Conservation (phyloP, 169 alveolate genomes). For the Cryptosporidium baileyi region DNA sequence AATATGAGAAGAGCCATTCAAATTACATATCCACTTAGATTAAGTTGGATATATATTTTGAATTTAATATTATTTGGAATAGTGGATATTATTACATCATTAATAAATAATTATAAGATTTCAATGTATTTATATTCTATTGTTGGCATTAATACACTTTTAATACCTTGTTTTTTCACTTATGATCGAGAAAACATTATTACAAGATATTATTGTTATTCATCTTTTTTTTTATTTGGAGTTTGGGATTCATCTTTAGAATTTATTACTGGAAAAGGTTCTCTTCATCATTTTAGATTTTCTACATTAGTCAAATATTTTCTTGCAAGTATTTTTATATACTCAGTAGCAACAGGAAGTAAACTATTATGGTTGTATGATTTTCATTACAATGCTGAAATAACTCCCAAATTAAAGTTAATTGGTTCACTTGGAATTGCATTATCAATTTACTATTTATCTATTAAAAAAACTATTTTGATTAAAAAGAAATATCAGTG, state of each 20-base stretch:
- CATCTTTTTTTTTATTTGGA: conserved; percentile 41
- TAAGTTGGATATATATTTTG: conserved; percentile 16
- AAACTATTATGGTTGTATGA: conserved; percentile 56
- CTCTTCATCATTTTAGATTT: conserved; percentile 25
- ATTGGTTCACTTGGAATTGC: conserved; percentile 56
- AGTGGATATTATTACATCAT: conserved; percentile 10
- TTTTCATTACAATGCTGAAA: background rate
- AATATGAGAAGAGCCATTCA: conserved; percentile 45
- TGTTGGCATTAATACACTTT: background rate
- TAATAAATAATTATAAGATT: background rate
- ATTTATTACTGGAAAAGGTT: conserved; percentile 59
- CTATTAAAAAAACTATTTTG: conserved; percentile 30
- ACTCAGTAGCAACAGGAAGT: conserved; percentile 48
- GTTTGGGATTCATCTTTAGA: conserved; percentile 68
- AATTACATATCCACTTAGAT: conserved; percentile 24
- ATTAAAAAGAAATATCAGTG: conserved; percentile 26
- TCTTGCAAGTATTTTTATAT: conserved; percentile 5
- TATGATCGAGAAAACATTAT: conserved; percentile 6
- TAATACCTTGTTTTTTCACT: conserved; percentile 27
- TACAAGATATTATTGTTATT: conserved; percentile 18
- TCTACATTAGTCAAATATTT: conserved; percentile 2
- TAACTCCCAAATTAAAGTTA: conserved; percentile 23
- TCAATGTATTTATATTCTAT: background rate
- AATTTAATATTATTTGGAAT: conserved; percentile 4
- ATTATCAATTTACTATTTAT: conserved; percentile 1